Percentiles rank a stretch among this genome's conserved stretches.
Conservation (phyloP, 805 yeast species). For the Candida sphagnicola region DNA sequence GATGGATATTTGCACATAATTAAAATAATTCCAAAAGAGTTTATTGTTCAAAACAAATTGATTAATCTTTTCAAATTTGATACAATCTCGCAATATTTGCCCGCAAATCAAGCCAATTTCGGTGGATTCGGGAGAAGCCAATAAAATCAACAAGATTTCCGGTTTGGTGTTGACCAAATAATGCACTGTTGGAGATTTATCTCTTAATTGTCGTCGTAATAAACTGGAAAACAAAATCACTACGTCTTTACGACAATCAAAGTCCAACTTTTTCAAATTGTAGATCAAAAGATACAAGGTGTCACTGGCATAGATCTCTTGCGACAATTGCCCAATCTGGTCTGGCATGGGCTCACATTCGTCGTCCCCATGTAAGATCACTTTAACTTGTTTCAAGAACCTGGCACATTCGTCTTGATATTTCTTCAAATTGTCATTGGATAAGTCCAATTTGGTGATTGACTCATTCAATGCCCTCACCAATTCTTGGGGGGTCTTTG, state of each 20-base stretch:
- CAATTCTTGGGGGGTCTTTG: slow-evolving; percentile 84
- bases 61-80: slow-evolving; percentile 70
- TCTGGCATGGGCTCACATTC: slow-evolving; percentile 65
- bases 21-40: slow-evolving; percentile 78
- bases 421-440: slow-evolving; percentile 29
- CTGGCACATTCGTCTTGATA: slow-evolving; percentile 74
- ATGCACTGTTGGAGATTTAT: slow-evolving; percentile 82
- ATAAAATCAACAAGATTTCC: slow-evolving; percentile 55
- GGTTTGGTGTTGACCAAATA: slow-evolving; percentile 63
- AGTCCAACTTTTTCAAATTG: slow-evolving; percentile 67
- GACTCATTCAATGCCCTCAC: slow-evolving; percentile 74
- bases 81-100: slow-evolving; percentile 76
- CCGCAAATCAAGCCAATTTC: slow-evolving; percentile 76
- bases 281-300: slow-evolving; percentile 57
- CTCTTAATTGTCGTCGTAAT: slow-evolving; percentile 72
- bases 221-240: slow-evolving; percentile 68
- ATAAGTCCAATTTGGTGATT: slow-evolving; percentile 54
- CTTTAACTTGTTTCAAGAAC: slow-evolving; percentile 58
- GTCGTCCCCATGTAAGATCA: slow-evolving; percentile 67
- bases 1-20: slow-evolving; percentile 66
- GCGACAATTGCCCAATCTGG: slow-evolving; percentile 69
- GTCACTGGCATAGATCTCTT: slow-evolving; percentile 73
- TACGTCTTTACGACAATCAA: slow-evolving; percentile 87
- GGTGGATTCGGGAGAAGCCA: slow-evolving; percentile 69
- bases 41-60: slow-evolving; percentile 55